phyloP scores from a whole-genome alignment of 2,329 filamentous ascomycete genomes.

The Penicillium fuscoglaucum region DNA sequence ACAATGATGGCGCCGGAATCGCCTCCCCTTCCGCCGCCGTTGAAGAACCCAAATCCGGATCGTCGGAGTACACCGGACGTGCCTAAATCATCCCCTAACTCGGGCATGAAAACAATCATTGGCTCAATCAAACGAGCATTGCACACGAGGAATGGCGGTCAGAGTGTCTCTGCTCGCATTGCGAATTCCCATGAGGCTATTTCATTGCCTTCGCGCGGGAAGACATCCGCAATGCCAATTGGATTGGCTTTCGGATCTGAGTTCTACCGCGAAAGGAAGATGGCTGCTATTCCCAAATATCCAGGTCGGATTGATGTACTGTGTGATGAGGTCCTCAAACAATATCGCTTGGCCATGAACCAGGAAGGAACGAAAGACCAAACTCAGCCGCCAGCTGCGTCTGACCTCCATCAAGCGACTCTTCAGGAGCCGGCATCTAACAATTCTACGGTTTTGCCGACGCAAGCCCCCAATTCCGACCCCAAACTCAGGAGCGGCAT shows the following conservation, averaged over 20 bases:
- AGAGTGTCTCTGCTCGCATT: constrained; percentile 35
- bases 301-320: constrained; percentile 76
- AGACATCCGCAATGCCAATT: constrained; percentile 45
- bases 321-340: constrained; percentile 73
- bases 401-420: constrained; percentile 10
- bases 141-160: constrained; percentile 57
- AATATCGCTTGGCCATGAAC: constrained; percentile 72
- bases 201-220: constrained; percentile 33
- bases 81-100: constrained; percentile 39
- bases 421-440: constrained; percentile 6
- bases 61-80: constrained; percentile 34
- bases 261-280: constrained; percentile 43
- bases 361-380: constrained; percentile 13
- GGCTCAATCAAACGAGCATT: constrained; percentile 82
- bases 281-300: constrained; percentile 38
- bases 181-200: constrained; percentile 36
- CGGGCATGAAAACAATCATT: constrained; percentile 81
- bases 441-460: not conserved
- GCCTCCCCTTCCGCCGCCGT: constrained; percentile 37
- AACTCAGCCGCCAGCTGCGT: constrained; percentile 5
- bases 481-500: constrained; percentile 54
- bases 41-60: constrained; percentile 26
- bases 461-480: constrained; percentile 24
- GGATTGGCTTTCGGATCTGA: constrained; percentile 49
- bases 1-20: constrained; percentile 61